Base-by-base conservation (phyloP, 768 basidiomycete genomes). In the Botryobasidium botryosum region DNA sequence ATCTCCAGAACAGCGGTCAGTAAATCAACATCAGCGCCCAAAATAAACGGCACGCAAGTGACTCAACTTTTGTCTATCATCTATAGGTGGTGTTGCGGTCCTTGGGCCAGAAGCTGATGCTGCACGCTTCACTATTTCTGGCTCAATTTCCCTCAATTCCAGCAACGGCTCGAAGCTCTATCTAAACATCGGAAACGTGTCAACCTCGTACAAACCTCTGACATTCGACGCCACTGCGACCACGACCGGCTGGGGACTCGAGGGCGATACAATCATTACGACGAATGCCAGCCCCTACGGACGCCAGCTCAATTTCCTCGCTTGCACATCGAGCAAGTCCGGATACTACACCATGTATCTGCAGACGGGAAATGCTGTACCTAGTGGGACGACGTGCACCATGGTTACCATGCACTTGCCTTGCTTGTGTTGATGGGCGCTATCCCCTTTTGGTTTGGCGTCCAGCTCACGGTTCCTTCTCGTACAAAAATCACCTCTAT, bases 181-280 rank as follows among this genome's bases (percentile, higher is more conserved):
- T 58, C 60, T 75, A 32, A 75, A 75, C 55, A 51, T 71, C 43
- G 61, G 55, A 38, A 59, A 52, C 42, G 66, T 59, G 7, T 59
- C 68, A 26, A 59, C 67, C 5, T 69, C 69, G 6, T 74, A 71
- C 57, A 65, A 69, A 52, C 54, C 68, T 10, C 56, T 75, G 37
- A 64, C 63, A 1, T 62, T 74, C 40, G 65, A 62, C 40, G 50
- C 61, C 2, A 64, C 68, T 0, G 68, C 72, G 10, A 63, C 59
- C 3, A 73, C 71, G 17, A 69, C 67, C 5, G 62, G 71, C 51
- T 74, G 72, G 72, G 69, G 64, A 28, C 62, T 75, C 29, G 71
- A 72, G 55, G 72, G 72, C 8, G 73, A 75, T 50, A 72, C 73
- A 12, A 73, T 74, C 53, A 70, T 75, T 54, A 52, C 51, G n/a